Conservation (phyloP, 257 asterid species). For the Ehretia macrophylla region DNA sequence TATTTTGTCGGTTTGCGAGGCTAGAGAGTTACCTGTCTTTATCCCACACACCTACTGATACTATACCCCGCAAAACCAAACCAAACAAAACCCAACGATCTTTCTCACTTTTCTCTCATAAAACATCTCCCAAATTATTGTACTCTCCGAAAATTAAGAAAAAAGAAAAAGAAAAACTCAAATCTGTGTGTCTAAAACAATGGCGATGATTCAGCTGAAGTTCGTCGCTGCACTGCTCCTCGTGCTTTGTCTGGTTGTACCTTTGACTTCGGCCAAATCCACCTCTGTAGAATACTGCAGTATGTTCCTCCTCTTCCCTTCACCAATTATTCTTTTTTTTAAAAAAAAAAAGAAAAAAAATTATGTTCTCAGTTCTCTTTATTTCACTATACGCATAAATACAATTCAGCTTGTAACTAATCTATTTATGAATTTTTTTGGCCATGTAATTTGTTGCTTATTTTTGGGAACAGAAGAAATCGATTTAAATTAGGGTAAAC, state of each 20-base stretch:
- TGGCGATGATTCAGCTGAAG: constrained; percentile 29
- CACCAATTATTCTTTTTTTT: no score
- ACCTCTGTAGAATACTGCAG: constrained; percentile 29
- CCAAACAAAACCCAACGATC: no score
- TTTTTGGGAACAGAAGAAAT: background rate
- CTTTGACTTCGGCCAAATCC: constrained; percentile 29
- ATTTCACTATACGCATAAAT: background rate
- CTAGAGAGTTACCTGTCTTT: no score
- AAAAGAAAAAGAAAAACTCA: background rate
- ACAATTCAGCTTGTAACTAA: background rate
- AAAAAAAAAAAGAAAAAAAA: no score
- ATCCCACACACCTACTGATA: no score
- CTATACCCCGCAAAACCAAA: no score
- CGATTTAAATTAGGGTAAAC: background rate
- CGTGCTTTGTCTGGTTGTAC: constrained; percentile 28
- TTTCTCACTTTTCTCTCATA: no score
- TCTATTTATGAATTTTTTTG: no score
- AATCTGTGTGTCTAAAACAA: background rate
- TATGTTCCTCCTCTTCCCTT: constrained; percentile 2
- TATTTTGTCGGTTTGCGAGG: no score
- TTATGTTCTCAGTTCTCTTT: background rate
- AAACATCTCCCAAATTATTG: no score
- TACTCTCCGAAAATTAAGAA: background rate
- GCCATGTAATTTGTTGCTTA: background rate
- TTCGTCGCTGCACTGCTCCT: constrained; percentile 10